Base-by-base conservation (phyloP, 257 asterid species). In the Dorcoceras hygrometricum region DNA sequence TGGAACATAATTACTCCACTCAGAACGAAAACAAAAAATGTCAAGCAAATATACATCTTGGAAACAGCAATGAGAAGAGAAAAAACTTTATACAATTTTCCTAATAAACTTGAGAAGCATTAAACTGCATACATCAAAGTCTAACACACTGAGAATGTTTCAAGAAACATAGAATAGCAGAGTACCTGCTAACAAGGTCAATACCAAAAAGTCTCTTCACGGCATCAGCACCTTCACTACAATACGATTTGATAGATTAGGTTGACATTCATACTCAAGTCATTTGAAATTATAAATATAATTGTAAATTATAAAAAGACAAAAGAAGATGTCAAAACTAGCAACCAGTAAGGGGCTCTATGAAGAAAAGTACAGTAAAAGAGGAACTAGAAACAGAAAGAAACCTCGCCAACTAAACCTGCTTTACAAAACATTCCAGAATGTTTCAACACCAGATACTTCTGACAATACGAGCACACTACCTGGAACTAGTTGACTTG, bases 171-270 rank as follows among this genome's bases (percentile, higher is more conserved):
- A 34, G 59, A 34, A 43, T 53, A 48, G 62, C 67, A 73, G 57
- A 74, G 53, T 81, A 94, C 99, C 99, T 94, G 96, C 97, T 94
- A 65, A 82, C 84, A 75, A 90, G 87, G 67, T 89, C 97, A 63
- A 94, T 68, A 48, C 95, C 99, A 19, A 94, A 94, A 80, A 94
- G 95, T 59, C 60, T 80, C 86, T 89, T 94, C 83, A 87, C 75
- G 4, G 83, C 68, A 72, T 94, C 98, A 56, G 79, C 72, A 55
- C 36, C 87, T 78, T 89, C 96, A 79, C 99, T 94, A 96, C 87
- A 80, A 51, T 18, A 68, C 28, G 59, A 77, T 43, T 43, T 43
- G 19, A 31, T 36, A 28, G 43, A 14, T 56, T 27, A 59, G 20
- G 55, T 43, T 22, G 60, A 61, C 58, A 68, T 65, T 62, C 31